A percentile compares a stretch with the other conserved stretches of the same genome.
Evolutionary conservation across 768 basidiomycete genomes (phyloP).

Genomic region (Pleurotus ostreatus): DNA sequence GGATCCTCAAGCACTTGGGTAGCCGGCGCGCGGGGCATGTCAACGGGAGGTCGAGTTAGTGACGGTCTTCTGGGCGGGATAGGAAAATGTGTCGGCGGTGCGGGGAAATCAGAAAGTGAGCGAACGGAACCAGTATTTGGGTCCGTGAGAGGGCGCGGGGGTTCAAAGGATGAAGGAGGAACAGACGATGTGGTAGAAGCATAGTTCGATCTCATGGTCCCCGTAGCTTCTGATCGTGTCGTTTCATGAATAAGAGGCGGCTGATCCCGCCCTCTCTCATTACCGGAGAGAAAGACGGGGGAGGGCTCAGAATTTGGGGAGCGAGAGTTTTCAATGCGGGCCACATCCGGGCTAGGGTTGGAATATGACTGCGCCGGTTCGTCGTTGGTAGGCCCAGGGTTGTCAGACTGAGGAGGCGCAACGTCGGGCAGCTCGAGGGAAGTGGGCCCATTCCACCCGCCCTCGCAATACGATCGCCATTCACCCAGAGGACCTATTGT

Average conservation of each 20-base stretch:
- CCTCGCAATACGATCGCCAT: conserved; percentile 74
- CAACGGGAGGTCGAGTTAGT: conserved; percentile 13
- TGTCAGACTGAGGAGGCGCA: conserved; percentile 11
- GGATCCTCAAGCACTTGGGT: conserved; percentile 14
- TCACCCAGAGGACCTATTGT: conserved; percentile 68
- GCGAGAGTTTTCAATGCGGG: neutral
- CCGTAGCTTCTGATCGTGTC: conserved; percentile 1
- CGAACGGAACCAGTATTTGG: conserved; percentile 52
- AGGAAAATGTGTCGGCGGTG: conserved; percentile 70
- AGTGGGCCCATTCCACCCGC: conserved; percentile 57
- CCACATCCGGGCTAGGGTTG: neutral
- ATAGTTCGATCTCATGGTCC: conserved; percentile 6
- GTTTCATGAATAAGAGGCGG: neutral
- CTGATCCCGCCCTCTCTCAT: neutral
- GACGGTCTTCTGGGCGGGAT: conserved; percentile 41
- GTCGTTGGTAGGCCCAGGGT: neutral
- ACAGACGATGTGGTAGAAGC: conserved; percentile 26
- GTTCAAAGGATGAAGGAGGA: conserved; percentile 29
- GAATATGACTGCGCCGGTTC: neutral
- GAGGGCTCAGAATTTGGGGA: neutral
- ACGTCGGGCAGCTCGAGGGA: conserved; percentile 41
- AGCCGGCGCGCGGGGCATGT: neutral
- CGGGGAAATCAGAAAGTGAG: conserved; percentile 69
- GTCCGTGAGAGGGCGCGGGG: conserved; percentile 32
- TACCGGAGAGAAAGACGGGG: neutral